These are phyloP conservation scores for Echria macrotheca DNA, from an alignment of 495 filamentous ascomycete genomes.

Conservation along the genomic window DNA sequence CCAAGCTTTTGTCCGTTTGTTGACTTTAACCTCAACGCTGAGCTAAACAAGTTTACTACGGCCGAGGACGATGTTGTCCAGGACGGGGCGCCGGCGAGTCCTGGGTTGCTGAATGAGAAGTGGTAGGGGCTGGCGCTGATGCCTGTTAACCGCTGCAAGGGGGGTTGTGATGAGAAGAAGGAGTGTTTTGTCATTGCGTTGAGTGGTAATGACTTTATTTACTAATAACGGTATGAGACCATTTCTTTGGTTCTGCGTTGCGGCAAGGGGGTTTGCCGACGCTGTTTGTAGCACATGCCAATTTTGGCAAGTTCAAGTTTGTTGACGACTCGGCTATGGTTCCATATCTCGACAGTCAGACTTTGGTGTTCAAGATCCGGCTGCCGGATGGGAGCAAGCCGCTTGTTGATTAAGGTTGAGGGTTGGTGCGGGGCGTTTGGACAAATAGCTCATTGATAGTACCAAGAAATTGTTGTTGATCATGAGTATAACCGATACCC, in stretches of 20 bases:
- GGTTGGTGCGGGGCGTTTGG: too few relatives aligned
- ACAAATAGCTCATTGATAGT: too few relatives aligned
- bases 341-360: slow-evolving; percentile 62
- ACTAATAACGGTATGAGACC: slow-evolving; percentile 60
- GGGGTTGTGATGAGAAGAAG: slow-evolving; percentile 47
- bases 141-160: slow-evolving; percentile 48
- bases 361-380: slow-evolving; percentile 64
- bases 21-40: slow-evolving; percentile 64
- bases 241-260: slow-evolving; percentile 1
- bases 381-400: slow-evolving; percentile 38
- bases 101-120: slow-evolving; percentile 63
- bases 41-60: slow-evolving; percentile 56
- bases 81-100: slow-evolving; percentile 58
- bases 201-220: slow-evolving; percentile 77
- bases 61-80: slow-evolving; percentile 42
- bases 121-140: slow-evolving; percentile 70
- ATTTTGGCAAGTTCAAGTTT: slow-evolving; percentile 57
- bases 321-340: slow-evolving; percentile 57
- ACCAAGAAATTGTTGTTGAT: too few relatives aligned
- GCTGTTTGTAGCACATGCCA: slow-evolving; percentile 46
- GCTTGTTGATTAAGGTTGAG: slow-evolving; percentile 11
- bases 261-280: slow-evolving; percentile 1
- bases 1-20: slow-evolving; percentile 64
- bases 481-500: too few relatives aligned
- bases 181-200: slow-evolving; percentile 67